These are phyloP conservation scores for Pichia eremophila DNA, from an alignment of 805 yeast genomes.

Conservation along the genomic window DNA sequence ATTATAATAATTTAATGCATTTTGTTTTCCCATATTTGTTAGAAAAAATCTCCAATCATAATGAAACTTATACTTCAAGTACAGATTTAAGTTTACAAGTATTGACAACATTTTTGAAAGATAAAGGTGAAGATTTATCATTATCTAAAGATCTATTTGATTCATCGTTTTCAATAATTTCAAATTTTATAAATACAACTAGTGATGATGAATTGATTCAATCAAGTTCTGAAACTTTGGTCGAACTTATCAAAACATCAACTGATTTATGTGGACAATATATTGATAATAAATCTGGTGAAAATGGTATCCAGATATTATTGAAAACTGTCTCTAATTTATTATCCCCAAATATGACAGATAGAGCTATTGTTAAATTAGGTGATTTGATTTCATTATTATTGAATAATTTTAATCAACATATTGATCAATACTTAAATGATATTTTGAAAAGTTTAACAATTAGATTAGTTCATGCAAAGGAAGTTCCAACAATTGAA, in stretches of 20 bases:
- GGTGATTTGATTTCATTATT: conserved; percentile 38
- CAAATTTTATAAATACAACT: conserved; percentile 33
- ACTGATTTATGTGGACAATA: conserved; percentile 27
- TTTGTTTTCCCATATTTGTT: conserved; percentile 44
- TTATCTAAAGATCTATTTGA: conserved; percentile 28
- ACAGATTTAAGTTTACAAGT: conserved; percentile 50
- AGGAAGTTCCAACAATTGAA: conserved; percentile 65
- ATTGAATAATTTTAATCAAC: conserved; percentile 26
- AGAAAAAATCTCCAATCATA: conserved; percentile 27
- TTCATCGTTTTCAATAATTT: conserved; percentile 35
- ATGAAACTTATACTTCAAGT: conserved; percentile 49
- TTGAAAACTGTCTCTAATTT: conserved; percentile 59
- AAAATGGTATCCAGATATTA: conserved; percentile 46
- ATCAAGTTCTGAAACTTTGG: conserved; percentile 65
- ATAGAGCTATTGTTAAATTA: conserved; percentile 72
- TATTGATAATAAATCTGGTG: conserved; percentile 24
- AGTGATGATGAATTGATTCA: conserved; percentile 75
- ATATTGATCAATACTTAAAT: conserved; percentile 34
- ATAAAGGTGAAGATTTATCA: conserved; percentile 15
- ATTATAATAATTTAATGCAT: conserved; percentile 40
- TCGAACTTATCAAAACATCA: conserved; percentile 42
- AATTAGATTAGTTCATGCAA: conserved; percentile 51
- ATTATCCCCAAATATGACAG: conserved; percentile 62
- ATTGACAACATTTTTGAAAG: conserved; percentile 42
- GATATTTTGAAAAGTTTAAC: conserved; percentile 71